Base-by-base conservation (phyloP, 164 flowering plant species). In the Vitis cinerea region DNA sequence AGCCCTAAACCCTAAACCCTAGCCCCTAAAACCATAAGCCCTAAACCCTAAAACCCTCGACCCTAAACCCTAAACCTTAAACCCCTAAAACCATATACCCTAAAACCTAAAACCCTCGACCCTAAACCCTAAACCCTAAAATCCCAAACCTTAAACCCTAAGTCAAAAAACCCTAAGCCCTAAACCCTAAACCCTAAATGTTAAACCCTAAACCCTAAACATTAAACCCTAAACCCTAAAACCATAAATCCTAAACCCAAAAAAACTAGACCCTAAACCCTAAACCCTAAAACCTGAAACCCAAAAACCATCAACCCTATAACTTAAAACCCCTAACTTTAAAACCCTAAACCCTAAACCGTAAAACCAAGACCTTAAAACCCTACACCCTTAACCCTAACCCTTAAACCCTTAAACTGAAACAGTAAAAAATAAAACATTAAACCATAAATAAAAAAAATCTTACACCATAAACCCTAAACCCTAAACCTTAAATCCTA, bases 341-440 rank as follows among this genome's bases (percentile, higher is more conserved):
- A 47, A 63, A 63, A 63, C 52, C 66, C 53, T 44, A 63, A 63
- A 63, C 52, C 52, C 66, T 29, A 61, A n/a, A n/a, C n/a, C n/a
- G n/a, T n/a, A n/a, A n/a, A n/a, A n/a, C n/a, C n/a, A n/a, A n/a
- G n/a, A n/a, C n/a, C n/a, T n/a, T 29, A 61, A 8, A 30, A 61
- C 9, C 47, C 64, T 12, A 3, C 47, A 63, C 51, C 67, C 56
- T 10, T 0, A 29, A 61, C 64, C 30, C 16, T 8, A 64, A 64
- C 27, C 66, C 66, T 1, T 17, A 61, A 29, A 29, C 64, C 64
- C 64, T 29, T 10, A 55, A 55, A 11, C 59, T n/a, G 14, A 55
- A 55, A 55, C 59, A 11, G 15, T 55, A 55, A 55, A 55, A 7
- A 11, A 11, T 15, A 15, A 55, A 55, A 5, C 59, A 1, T 15